Base-by-base conservation (phyloP, 208 protist genomes). In the Acanthamoeba sp. region DNA sequence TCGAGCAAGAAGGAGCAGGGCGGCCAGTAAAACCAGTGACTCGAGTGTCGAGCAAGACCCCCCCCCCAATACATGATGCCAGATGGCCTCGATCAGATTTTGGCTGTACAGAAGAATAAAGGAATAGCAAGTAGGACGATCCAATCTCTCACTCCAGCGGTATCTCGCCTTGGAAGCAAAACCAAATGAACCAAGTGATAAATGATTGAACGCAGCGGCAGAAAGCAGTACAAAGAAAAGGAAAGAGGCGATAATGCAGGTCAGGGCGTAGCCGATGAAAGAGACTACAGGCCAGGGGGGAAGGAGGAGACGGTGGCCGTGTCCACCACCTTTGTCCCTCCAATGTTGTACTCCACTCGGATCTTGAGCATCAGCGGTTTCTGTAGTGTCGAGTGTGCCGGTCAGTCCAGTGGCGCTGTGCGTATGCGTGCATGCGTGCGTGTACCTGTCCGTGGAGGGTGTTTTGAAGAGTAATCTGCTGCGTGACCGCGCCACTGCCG, bases 1-100 rank as follows among this genome's bases (percentile, higher is more conserved):
- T 71, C 85, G 87, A 66, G 14, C 71, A 95, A 95, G 93, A 95
- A 96, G 95, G 91, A 42, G 38, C 87, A 69, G 38, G 87, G 4
- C 69, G 69, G 27, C 2, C 59, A 66, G 59, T 66, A 10, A 66
- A n/a, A 4, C 2, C 59, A 14, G 27, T n/a, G 12, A 57, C 9
- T 52, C 24, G 9, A 29, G 12, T 7, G 12, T 27, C 18, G 4
- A 6, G 27, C 34, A 36, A 12, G 1, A 1, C 64, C 29, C 64
- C 64, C 27, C 27, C 27, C 4, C 64, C 64, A 4, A 3, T 1
- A 12, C 12, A 38, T 36, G 64, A 29, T 22, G 18, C 6, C 27
- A 29, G 7, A 73, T 9, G n/a, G 27, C n/a, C 20, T 66, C 27
- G 20, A 24, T 32, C 59, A 24, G n/a, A 66, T 66, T 66, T 66